Conservation (phyloP, 331 rosid species). For the Quercus phellos region DNA sequence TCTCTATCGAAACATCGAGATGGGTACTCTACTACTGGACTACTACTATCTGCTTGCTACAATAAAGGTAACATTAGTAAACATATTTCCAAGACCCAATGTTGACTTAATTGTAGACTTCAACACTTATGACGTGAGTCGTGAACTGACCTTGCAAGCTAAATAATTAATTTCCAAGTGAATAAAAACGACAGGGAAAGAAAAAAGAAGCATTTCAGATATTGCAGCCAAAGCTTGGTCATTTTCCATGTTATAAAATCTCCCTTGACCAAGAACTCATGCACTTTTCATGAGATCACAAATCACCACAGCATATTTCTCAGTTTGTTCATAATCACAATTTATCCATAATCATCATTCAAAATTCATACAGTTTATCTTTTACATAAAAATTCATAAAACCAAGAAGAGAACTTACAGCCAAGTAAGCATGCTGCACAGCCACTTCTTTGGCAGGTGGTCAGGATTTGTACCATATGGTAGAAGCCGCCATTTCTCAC, state of each 20-base stretch:
- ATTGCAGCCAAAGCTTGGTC: neutral
- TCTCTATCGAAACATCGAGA: neutral
- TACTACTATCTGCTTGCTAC: neutral
- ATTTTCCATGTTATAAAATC: neutral
- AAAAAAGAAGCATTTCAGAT: neutral
- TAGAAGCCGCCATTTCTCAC: slow-evolving; percentile 94
- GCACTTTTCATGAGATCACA: neutral
- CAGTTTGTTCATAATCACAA: neutral
- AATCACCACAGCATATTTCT: neutral
- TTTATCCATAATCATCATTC: neutral
- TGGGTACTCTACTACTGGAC: neutral
- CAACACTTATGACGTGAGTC: neutral
- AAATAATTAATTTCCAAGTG: neutral
- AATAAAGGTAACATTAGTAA: neutral
- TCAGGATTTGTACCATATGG: slow-evolving; percentile 73
- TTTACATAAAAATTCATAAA: neutral
- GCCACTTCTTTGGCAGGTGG: slow-evolving; percentile 85
- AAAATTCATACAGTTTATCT: neutral
- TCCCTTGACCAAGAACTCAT: neutral
- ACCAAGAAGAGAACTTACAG: slow-evolving; percentile 75
- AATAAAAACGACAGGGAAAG: neutral
- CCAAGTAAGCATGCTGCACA: slow-evolving; percentile 90
- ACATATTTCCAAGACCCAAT: neutral
- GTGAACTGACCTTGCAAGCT: neutral
- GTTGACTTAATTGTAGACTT: neutral